A percentile compares a stretch with the other conserved stretches of the same genome.
These are phyloP conservation scores for Amaranthus cruentus DNA, from an alignment of 148 eudicot species.

Conservation along the genomic window DNA sequence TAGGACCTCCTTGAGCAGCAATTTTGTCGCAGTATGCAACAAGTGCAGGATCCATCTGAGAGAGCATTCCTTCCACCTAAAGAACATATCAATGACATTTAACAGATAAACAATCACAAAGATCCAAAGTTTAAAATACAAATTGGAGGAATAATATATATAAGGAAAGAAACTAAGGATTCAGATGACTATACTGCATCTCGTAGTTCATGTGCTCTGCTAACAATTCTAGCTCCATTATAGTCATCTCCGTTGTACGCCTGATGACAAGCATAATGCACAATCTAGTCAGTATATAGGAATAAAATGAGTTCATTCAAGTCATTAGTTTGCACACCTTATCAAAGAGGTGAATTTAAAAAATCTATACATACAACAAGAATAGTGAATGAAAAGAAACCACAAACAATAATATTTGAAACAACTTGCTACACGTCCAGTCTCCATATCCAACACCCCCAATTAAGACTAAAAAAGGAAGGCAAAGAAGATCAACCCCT, in stretches of 20 bases:
- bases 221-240: conserved; percentile 97
- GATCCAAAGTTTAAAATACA: background rate
- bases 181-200: conserved; percentile 61
- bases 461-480: too few species aligned
- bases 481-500: too few species aligned
- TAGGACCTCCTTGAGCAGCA: conserved; percentile 84
- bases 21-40: conserved; percentile 91
- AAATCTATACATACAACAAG: background rate
- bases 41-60: conserved; percentile 96
- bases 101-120: background rate
- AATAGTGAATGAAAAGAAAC: background rate
- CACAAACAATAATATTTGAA: background rate
- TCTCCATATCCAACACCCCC: too few species aligned
- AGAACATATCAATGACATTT: conserved; percentile 14
- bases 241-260: conserved; percentile 94
- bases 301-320: background rate
- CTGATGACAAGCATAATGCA: conserved; percentile 38
- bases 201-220: conserved; percentile 96
- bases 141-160: background rate
- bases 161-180: background rate
- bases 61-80: conserved; percentile 96
- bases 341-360: background rate
- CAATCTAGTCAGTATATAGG: background rate
- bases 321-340: background rate
- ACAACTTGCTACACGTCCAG: too few species aligned